These are phyloP conservation scores for Microbotryum scabiosae DNA, from an alignment of 1,284 basidiomycete species.

Conservation along the genomic window DNA sequence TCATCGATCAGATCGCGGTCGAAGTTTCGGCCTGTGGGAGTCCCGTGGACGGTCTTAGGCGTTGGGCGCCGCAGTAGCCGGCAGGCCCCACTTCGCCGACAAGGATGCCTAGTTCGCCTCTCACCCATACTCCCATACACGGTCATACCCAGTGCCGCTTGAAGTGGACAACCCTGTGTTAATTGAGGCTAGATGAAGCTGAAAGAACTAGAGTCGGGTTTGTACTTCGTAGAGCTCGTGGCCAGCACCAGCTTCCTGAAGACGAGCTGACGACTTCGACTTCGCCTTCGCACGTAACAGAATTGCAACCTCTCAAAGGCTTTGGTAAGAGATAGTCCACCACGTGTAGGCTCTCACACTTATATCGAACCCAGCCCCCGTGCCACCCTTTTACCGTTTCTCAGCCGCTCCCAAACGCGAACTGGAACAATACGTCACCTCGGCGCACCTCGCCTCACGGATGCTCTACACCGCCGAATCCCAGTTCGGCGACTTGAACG, in stretches of 20 bases:
- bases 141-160: too few species aligned
- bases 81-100: too few species aligned
- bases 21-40: too few species aligned
- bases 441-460: slow-evolving; percentile 23
- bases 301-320: slow-evolving; percentile 27
- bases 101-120: too few species aligned
- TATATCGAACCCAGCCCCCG: not conserved
- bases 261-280: not conserved
- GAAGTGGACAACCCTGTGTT: too few species aligned
- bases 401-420: slow-evolving; percentile 26
- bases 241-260: not conserved
- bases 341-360: not conserved
- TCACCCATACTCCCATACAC: too few species aligned
- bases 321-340: slow-evolving; percentile 10
- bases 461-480: slow-evolving; percentile 30
- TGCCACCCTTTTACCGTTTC: not conserved
- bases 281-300: not conserved
- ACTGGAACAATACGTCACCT: slow-evolving; percentile 29
- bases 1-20: too few species aligned
- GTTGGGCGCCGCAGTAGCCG: too few species aligned
- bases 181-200: slow-evolving; percentile 14
- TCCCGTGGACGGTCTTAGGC: too few species aligned
- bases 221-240: not conserved
- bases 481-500: slow-evolving; percentile 29
- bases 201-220: slow-evolving; percentile 24